Evolutionary conservation across 2,329 filamentous ascomycete genomes (phyloP), one percentile per base, ranked within the genome.

Genomic region (Scolecobasidium constrictum): DNA sequence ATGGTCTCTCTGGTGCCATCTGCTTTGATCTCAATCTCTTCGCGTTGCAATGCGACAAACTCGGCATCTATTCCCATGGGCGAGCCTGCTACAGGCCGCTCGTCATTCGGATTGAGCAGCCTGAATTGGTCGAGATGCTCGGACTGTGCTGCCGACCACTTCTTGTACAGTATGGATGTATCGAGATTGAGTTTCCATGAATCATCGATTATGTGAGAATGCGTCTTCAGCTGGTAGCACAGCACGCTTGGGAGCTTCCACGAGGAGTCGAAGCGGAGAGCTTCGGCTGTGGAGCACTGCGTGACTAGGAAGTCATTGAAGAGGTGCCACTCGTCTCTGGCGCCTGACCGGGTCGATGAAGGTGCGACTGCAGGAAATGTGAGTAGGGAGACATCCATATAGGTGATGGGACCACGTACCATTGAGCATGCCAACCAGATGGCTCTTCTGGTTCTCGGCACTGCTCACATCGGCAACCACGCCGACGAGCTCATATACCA

Each of bases 281-380:
- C 93, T 57, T 98, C 90, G 47, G 87, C 81, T 20, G 77, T 74
- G 22, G 81, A 77, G 13, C 94, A 77, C 7, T 82, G 79, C 11
- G 84, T 78, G 17, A 98, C 93, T 26, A 94, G 65, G 55, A 98
- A 98, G 62, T 98, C 92, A 53, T 98, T 98, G 67, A 98, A 95
- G 1, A 98, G 65, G 62, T 96, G 86, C 93, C 93, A 98, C 52
- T 82, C 81, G 53, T 77, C 81, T 49, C 78, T 72, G 3, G 66
- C 67, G 1, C 77, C 71, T 1, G 73, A 59, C 34, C 74, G 68
- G 0, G 71, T 67, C 43, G 78, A 76, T 0, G 83, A 77, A 40
- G 86, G 78, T 11, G 75, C 75, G 45, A 83, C 81, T 83, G 43
- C 13, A 19, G 16, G 37, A 20, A 31, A 34, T 19, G 31, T 45